Base-by-base conservation (phyloP, 2,329 filamentous ascomycete genomes). In the Xylariaceae sp. region DNA sequence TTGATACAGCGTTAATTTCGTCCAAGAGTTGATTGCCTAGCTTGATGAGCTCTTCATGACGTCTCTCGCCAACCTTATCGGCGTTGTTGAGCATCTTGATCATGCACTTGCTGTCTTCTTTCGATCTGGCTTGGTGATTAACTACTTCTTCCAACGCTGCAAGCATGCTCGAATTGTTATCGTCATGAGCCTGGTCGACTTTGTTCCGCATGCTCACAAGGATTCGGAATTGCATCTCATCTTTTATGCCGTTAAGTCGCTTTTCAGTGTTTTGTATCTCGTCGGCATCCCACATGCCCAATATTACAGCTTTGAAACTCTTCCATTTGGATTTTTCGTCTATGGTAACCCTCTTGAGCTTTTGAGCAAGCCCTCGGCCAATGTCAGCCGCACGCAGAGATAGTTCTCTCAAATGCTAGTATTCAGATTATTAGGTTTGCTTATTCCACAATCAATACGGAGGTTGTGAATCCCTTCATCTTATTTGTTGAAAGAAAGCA, bases 181-280 rank as follows among this genome's bases (percentile, higher is more conserved):
- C 50, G 32, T 59, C 50, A 6, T 53, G 47, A 15, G 44, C 45
- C 13, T 9, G 32, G 10, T 39, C 13, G 15, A 60, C 35, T 13
- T 50, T 57, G 5, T 27, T 42, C 32, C 46, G 58, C 11, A 63
- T 41, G 11, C 29, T 44, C 5, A 61, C 36, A 6, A 65, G 46
- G 9, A 64, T 55, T 9, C 36, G 58, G 4, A 62, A 32, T 15
- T 59, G 55, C 6, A 65, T 53, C 33, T 62, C 55, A 21, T 55
- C 51, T 46, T 59, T 54, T 20, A 65, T 61, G 26, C 18, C 26
- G 8, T 45, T 30, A 8, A 65, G 53, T 15, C 48, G 47, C 21
- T 54, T 55, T 23, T 65, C 63, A 7, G 27, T 57, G 10, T 36
- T 39, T 8, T 60, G 42, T 24, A 65, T 61, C 2, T 64, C 58